Evolutionary conservation across 768 basidiomycete genomes (phyloP).

Genomic region (Phanerochaete sordida): DNA sequence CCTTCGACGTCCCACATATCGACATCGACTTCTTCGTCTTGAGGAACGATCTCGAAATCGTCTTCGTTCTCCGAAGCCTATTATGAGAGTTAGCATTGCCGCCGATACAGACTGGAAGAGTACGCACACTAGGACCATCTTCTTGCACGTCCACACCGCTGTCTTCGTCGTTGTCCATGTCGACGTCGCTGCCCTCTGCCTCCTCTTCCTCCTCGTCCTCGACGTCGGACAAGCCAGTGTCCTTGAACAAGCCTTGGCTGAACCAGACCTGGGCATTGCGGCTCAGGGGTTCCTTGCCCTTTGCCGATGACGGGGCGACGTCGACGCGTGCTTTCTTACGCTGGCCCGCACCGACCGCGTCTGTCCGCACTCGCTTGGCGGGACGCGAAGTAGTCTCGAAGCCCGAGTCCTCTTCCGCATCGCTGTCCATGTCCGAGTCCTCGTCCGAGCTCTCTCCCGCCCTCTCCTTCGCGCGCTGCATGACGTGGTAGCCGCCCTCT

Average conservation of each 20-base stretch:
- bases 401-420: slow-evolving; percentile 41
- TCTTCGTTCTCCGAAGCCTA: slow-evolving; percentile 39
- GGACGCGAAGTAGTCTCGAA: slow-evolving; percentile 25
- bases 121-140: not conserved
- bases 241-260: slow-evolving; percentile 86
- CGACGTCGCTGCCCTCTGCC: slow-evolving; percentile 30
- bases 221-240: slow-evolving; percentile 40
- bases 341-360: slow-evolving; percentile 15
- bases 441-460: slow-evolving; percentile 44
- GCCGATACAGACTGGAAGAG: not conserved
- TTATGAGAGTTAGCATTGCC: not conserved
- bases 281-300: slow-evolving; percentile 31
- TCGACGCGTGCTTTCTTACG: slow-evolving; percentile 44
- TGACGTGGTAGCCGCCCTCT: slow-evolving; percentile 69
- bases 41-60: slow-evolving; percentile 77
- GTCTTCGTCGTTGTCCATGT: slow-evolving; percentile 28
- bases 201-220: slow-evolving; percentile 38
- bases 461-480: slow-evolving; percentile 52
- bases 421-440: slow-evolving; percentile 48
- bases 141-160: not conserved
- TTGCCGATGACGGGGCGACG: slow-evolving; percentile 35
- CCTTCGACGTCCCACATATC: slow-evolving; percentile 82
- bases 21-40: slow-evolving; percentile 53
- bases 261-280: slow-evolving; percentile 89
- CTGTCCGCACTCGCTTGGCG: slow-evolving; percentile 42